Base-by-base conservation (phyloP, 371 early-diverging fungal genomes). In the Coemansia sp. region DNA sequence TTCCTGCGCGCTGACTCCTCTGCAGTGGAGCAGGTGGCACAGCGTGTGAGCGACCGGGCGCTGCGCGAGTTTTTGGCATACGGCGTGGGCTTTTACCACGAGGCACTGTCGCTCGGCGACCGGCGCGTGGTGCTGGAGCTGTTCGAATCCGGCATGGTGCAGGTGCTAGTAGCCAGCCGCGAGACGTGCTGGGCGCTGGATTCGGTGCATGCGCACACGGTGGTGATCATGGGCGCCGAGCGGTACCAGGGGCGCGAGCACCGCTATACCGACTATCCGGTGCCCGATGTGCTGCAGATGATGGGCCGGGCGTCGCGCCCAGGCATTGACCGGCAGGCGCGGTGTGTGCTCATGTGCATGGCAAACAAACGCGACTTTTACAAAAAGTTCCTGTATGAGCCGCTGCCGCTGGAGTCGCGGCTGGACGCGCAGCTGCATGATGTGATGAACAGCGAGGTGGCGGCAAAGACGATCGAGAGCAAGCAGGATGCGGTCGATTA, bases 401-500 rank as follows among this genome's bases (percentile, higher is more conserved):
- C 94, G 0, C 66, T 98, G 18, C 98, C 98, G 1, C 88, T 97
- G 9, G 99, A 98, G 70, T 93, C 93, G 5, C 93, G 92, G 60
- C 79, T 98, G 67, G 94, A 97, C 67, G 78, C 72, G 18, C 88
- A 87, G 58, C 82, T 84, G 56, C 95, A 95, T 67, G 97, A 98
- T 64, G 92, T 91, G 68, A 93, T 98, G 82, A 97, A 97, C 72
- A 92, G 96, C 29, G 99, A 97, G 72, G 86, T 97, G 69, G 95
- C 92, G 0, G 92, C 94, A 33, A 87, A 88, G 77, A 93, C 96
- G 0, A 94, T 98, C 55, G 91, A 90, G 76, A 94, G 89, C 81
- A 95, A 95, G 84, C 96, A 98, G 78, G 98, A 97, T 68, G 98
- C 99, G 0, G 95, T 98, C 10, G 99, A 98, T 66, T 97, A 93